These are phyloP conservation scores for Tuctoria greenei DNA, from an alignment of 176 grass and related monocot species.

Conservation along the genomic window DNA sequence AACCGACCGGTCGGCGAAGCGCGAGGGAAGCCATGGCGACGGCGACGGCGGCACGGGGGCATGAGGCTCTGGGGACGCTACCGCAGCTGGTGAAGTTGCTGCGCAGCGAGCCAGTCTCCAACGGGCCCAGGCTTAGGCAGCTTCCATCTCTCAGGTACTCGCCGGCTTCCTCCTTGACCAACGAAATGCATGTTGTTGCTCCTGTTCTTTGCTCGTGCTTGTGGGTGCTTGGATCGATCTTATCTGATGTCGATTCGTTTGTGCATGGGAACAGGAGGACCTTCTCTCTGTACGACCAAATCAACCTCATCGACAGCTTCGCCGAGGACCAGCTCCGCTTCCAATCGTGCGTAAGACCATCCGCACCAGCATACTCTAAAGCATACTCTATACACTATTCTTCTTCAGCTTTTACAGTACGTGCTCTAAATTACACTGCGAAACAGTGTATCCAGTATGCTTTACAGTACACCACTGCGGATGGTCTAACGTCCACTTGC, in stretches of 20 bases:
- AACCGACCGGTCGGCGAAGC: constrained; percentile 23
- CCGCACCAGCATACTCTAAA: too few relatives aligned
- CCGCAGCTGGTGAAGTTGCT: constrained; percentile 73
- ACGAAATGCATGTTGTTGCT: not conserved
- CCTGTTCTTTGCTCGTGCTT: not conserved
- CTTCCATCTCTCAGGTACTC: constrained; percentile 79
- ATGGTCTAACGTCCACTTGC: constrained; percentile 1
- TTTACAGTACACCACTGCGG: too few relatives aligned
- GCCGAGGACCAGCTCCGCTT: constrained; percentile 81
- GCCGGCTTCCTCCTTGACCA: not conserved
- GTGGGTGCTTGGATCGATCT: not conserved
- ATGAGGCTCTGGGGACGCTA: constrained; percentile 62
- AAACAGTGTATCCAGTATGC: too few relatives aligned
- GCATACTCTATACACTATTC: too few relatives aligned
- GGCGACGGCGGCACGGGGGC: constrained; percentile 49
- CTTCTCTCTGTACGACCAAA: constrained; percentile 96
- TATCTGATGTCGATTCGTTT: not conserved
- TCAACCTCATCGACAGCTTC: constrained; percentile 95
- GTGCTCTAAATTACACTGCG: too few relatives aligned
- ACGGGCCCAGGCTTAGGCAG: constrained; percentile 41
- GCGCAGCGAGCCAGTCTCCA: constrained; percentile 45
- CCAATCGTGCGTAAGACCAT: constrained; percentile 94
- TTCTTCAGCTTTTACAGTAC: too few relatives aligned
- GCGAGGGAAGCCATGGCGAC: constrained; percentile 29
- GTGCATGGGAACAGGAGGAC: constrained; percentile 57